A percentile compares a stretch with the other conserved stretches of the same genome.
Conservation (phyloP, 1,284 basidiomycete genomes). For the Microbotryum saponariae region DNA sequence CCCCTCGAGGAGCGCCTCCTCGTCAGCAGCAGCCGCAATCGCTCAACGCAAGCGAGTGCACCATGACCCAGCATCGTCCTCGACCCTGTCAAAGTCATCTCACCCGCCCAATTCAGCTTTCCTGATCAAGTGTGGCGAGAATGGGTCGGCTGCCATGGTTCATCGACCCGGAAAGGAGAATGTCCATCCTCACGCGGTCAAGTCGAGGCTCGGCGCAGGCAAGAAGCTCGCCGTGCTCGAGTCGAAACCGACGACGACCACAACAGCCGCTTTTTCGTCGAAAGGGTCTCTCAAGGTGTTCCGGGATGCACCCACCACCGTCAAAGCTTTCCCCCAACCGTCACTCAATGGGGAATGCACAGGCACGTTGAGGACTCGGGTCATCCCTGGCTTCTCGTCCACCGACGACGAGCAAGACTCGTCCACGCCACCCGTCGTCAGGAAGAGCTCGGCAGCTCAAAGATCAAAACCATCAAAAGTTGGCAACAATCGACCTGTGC, state of each 20-base stretch:
- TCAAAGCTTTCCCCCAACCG: too few relatives aligned
- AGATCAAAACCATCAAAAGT: neutral
- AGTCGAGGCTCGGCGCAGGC: neutral
- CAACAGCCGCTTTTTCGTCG: neutral
- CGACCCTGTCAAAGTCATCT: neutral
- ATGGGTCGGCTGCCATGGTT: neutral
- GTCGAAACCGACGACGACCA: neutral
- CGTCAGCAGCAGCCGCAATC: neutral
- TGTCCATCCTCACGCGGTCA: neutral
- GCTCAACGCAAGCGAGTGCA: neutral
- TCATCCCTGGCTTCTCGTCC: slow-evolving; percentile 1
- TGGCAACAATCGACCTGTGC: neutral
- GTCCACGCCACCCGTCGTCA: neutral
- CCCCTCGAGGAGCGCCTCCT: neutral
- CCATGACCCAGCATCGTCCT: neutral
- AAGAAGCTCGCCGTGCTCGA: neutral
- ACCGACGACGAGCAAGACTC: neutral
- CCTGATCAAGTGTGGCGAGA: neutral
- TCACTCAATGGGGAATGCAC: neutral
- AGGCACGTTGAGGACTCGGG: neutral
- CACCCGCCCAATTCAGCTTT: neutral
- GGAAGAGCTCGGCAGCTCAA: neutral
- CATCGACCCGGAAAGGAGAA: neutral
- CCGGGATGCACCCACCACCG: neutral
- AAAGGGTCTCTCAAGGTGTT: neutral